Percentiles rank a stretch among this genome's conserved stretches.
Evolutionary conservation across 805 yeast genomes (phyloP).

Genomic region (Phaffomyces opuntiae): DNA sequence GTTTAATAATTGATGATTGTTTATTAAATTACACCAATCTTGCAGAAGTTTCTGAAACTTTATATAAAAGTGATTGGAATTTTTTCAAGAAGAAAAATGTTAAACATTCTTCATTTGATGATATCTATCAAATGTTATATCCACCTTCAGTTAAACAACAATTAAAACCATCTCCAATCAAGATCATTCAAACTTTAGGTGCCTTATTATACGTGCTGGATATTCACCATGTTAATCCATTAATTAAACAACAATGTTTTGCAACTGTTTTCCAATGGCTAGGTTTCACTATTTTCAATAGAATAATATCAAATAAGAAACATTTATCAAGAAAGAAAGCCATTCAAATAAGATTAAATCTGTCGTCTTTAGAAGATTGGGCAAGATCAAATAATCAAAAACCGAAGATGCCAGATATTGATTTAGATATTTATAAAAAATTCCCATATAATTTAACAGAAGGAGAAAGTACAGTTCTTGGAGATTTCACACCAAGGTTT

Average conservation of each 20-base stretch:
- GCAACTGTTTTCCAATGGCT: slow-evolving; percentile 76
- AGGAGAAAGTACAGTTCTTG: slow-evolving; percentile 15
- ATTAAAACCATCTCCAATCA: slow-evolving; percentile 84
- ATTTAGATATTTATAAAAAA: slow-evolving; percentile 29
- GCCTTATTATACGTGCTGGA: slow-evolving; percentile 83
- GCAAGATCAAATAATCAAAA: slow-evolving; percentile 38
- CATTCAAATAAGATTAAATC: slow-evolving; percentile 79
- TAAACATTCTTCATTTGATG: slow-evolving; percentile 53
- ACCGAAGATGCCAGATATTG: slow-evolving; percentile 28
- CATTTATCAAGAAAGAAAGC: slow-evolving; percentile 78
- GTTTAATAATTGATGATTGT: slow-evolving; percentile 54
- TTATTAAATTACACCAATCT: slow-evolving; percentile 71
- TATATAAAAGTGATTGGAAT: slow-evolving; percentile 71
- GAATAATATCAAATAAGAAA: slow-evolving; percentile 57
- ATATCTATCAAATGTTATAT: slow-evolving; percentile 64
- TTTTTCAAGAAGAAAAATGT: slow-evolving; percentile 39
- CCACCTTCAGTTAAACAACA: slow-evolving; percentile 82
- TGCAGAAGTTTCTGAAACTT: slow-evolving; percentile 70
- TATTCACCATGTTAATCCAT: slow-evolving; percentile 71
- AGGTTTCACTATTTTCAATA: slow-evolving; percentile 65
- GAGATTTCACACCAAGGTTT: slow-evolving; percentile 3
- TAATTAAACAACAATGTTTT: slow-evolving; percentile 70
- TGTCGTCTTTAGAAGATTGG: slow-evolving; percentile 93
- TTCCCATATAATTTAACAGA: slow-evolving; percentile 31
- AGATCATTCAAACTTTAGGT: slow-evolving; percentile 77